Evolutionary conservation across 345 rosid species (phyloP).

Genomic region (Rubroshorea leprosula): DNA sequence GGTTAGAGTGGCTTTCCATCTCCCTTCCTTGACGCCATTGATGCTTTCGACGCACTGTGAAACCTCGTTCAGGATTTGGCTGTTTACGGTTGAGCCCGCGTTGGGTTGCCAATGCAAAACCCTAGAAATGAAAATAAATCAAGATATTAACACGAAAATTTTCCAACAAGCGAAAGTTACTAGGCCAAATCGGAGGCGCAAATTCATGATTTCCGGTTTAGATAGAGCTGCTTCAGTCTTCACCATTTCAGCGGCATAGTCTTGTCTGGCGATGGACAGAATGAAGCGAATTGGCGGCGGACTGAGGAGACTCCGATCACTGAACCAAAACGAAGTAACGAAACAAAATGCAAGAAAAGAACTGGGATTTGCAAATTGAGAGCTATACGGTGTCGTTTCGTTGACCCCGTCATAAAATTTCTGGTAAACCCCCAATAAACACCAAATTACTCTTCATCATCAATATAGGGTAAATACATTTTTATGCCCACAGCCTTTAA

Average conservation of each 20-base stretch:
- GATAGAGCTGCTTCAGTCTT: background rate
- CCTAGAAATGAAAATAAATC: slow-evolving; percentile 31
- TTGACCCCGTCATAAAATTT: too few relatives aligned
- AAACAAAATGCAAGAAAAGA: too few relatives aligned
- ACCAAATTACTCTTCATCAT: too few relatives aligned
- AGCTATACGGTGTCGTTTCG: too few relatives aligned
- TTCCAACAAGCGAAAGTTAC: background rate
- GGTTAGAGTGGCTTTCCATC: slow-evolving; percentile 84
- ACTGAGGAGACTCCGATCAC: background rate
- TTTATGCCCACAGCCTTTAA: too few relatives aligned
- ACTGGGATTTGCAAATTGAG: too few relatives aligned
- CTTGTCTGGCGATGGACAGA: background rate
- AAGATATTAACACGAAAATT: background rate
- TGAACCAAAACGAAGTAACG: too few relatives aligned
- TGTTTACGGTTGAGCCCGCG: slow-evolving; percentile 73
- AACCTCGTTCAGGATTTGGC: slow-evolving; percentile 78
- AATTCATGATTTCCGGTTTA: background rate
- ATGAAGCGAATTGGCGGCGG: background rate
- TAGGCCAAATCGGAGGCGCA: background rate
- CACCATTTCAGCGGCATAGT: slow-evolving; percentile 54
- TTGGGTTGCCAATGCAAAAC: slow-evolving; percentile 93
- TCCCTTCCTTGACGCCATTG: slow-evolving; percentile 80
- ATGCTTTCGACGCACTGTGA: slow-evolving; percentile 79
- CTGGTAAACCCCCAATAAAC: too few relatives aligned
- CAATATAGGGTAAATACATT: too few relatives aligned